Base-by-base conservation (phyloP, 495 filamentous ascomycete genomes). In the Echria macrotheca region DNA sequence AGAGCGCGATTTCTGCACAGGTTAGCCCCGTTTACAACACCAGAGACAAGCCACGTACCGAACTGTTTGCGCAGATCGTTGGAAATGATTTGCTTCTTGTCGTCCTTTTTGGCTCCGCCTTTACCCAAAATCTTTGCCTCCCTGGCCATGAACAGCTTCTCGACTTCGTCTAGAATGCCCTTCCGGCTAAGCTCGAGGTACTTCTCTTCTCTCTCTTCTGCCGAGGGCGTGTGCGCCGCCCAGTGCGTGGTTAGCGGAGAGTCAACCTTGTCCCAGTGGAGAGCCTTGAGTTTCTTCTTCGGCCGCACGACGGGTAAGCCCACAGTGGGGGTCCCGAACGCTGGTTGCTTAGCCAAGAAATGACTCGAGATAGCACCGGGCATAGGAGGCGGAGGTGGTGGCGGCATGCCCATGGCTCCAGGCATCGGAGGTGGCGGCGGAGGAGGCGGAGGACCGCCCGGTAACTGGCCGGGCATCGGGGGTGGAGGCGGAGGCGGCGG, bases 231-330 rank as follows among this genome's bases (percentile, higher is more conserved):
- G 64, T 95, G 88, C 12, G 80, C 71, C 31, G 93, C 93, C 94
- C 94, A 98, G 52, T 97, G 88, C 26, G 93, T 97, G 29, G 91
- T 88, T 62, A 95, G 84, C 12, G 89, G 87, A 43, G 89, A 77
- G 66, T 98, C 93, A 29, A 98, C 86, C 70, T 98, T 98, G 63
- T 98, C 93, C 93, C 93, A 98, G 72, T 98, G 93, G 52, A 98
- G 78, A 28, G 93, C 91, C 79, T 98, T 98, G 59, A 98, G 86
- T 70, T 97, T 98, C 82, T 94, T 96, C 78, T 96, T 97, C 25
- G 94, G 91, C 55, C 91, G 76, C 21, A 87, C 87, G 55, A 87
- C 85, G 23, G 89, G 79, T 60, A 88, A 72, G 33, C 77, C 70
- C 37, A 81, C 69, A 12, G 65, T 60, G 8, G 66, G 48, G 15